A percentile compares a stretch with the other conserved stretches of the same genome.
Evolutionary conservation across 768 basidiomycete species (phyloP).

Genomic region (Epithele typhae): DNA sequence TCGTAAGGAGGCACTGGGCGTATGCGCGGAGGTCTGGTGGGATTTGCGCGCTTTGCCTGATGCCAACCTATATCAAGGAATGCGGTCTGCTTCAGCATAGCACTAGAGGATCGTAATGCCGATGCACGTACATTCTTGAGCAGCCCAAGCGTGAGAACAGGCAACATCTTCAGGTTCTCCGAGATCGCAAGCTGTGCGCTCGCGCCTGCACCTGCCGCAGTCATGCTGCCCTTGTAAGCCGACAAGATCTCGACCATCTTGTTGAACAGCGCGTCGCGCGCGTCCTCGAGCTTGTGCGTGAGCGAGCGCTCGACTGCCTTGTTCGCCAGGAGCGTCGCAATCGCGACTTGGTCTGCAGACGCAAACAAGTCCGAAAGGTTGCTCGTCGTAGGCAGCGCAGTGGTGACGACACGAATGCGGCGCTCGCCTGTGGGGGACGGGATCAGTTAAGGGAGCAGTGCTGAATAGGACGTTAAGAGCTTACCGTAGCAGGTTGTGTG

Average conservation of each 20-base stretch:
- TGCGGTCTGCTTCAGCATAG: not conserved
- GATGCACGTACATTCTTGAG: conserved; percentile 77
- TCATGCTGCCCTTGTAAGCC: conserved; percentile 89
- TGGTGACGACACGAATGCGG: conserved; percentile 57
- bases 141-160: conserved; percentile 83
- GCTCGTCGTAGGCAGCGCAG: conserved; percentile 55
- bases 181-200: conserved; percentile 90
- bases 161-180: conserved; percentile 93
- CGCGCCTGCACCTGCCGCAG: conserved; percentile 87
- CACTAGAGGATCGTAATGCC: not conserved
- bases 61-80: conserved; percentile 59
- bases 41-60: conserved; percentile 95
- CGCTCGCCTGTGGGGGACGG: conserved; percentile 37
- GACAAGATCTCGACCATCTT: conserved; percentile 49
- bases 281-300: conserved; percentile 53
- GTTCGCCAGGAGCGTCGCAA: conserved; percentile 51
- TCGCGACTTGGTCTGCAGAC: conserved; percentile 51
- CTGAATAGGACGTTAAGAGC: conserved; percentile 10
- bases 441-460: not conserved
- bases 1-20: conserved; percentile 87
- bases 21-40: conserved; percentile 96
- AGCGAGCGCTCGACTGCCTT: conserved; percentile 56
- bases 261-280: conserved; percentile 50
- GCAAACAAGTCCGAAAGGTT: conserved; percentile 53
- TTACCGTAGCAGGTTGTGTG: conserved; percentile 90